These are phyloP conservation scores for Arabidopsis arenosa DNA, from an alignment of 345 rosid genomes.

Conservation along the genomic window DNA sequence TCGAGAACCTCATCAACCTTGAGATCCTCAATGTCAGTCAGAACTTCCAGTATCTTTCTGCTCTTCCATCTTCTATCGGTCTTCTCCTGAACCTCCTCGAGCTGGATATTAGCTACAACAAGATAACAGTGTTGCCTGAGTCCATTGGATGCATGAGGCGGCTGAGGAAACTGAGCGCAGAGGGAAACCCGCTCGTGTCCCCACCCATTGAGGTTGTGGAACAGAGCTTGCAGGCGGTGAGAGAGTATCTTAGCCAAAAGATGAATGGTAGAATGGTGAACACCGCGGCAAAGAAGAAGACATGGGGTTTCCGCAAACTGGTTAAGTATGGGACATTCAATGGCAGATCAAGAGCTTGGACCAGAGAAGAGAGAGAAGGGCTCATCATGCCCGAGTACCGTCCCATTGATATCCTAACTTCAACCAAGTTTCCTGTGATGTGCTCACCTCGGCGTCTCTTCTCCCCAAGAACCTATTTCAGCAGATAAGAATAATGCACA, in stretches of 20 bases:
- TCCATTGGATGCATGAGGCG: slow-evolving; percentile 73
- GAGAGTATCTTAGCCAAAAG: slow-evolving; percentile 68
- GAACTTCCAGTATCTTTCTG: slow-evolving; percentile 72
- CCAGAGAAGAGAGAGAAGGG: slow-evolving; percentile 56
- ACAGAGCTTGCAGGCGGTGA: slow-evolving; percentile 62
- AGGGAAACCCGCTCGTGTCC: slow-evolving; percentile 78
- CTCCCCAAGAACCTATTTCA: slow-evolving; percentile 58
- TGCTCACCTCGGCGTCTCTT: slow-evolving; percentile 75
- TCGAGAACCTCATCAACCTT: slow-evolving; percentile 70
- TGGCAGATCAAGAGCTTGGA: slow-evolving; percentile 42
- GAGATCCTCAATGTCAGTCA: slow-evolving; percentile 78
- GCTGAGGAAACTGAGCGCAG: slow-evolving; percentile 60
- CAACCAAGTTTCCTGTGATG: slow-evolving; percentile 62
- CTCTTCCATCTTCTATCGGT: slow-evolving; percentile 69
- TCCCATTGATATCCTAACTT: slow-evolving; percentile 59
- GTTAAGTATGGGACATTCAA: slow-evolving; percentile 66
- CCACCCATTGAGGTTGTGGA: slow-evolving; percentile 75
- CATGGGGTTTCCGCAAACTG: slow-evolving; percentile 69
- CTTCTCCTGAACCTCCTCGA: slow-evolving; percentile 73
- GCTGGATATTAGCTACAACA: slow-evolving; percentile 76
- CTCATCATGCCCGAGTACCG: slow-evolving; percentile 56
- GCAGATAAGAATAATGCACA: slow-evolving; percentile 32
- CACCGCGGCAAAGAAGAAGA: slow-evolving; percentile 54
- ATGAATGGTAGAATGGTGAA: slow-evolving; percentile 54
- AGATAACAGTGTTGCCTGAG: slow-evolving; percentile 59